Base-by-base conservation (phyloP, 169 alveolate genomes). In the Eimeria brunetti region DNA sequence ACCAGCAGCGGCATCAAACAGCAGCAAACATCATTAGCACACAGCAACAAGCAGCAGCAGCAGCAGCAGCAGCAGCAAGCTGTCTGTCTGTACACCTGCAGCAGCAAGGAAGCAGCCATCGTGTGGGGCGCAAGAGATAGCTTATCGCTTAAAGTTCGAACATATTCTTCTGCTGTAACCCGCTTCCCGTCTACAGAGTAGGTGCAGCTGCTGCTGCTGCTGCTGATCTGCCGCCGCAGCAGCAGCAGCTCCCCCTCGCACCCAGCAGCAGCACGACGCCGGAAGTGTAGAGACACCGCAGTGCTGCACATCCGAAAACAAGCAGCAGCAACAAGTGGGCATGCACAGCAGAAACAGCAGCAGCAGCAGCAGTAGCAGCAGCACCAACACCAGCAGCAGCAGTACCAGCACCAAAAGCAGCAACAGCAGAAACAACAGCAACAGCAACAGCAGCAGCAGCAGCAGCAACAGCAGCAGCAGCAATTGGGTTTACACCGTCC, bases 141-240 rank as follows among this genome's bases (percentile, higher is more conserved):
- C 71, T 53, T 81, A 4, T 81, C 89, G 44, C 46, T 53, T 6
- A 81, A 44, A 49, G 49, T 46, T 33, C 89, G 67, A 18, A 58
- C 71, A 36, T 81, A 81, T 51, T 81, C 89, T 53, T 81, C 89
- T 81, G 73, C 69, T 51, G 89, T 81, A 12, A 81, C 89, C 4
- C 89, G 44, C 38, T 9, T 7, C 20, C 71, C 89, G n/a, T 81
- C 71, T n/a, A 81, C 89, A 30, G 62, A 49, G 71, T 81, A 81
- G 6, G 71, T 81, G 36, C 89, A 46, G 89, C 89, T 81, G 89
- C 71, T 81, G 89, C 89, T 81, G 89, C 89, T 30, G 89, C 73
- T 30, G 89, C 73, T 53, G 46, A 81, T 81, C 71, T 81, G 89
- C 20, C 89, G 89, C 89, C 71, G 89, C 49, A 81, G 64, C 89